A percentile compares a stretch with the other conserved stretches of the same genome.
These are phyloP conservation scores for Rhodosporidiobolus sp. DNA, from an alignment of 768 basidiomycete species.

Conservation along the genomic window DNA sequence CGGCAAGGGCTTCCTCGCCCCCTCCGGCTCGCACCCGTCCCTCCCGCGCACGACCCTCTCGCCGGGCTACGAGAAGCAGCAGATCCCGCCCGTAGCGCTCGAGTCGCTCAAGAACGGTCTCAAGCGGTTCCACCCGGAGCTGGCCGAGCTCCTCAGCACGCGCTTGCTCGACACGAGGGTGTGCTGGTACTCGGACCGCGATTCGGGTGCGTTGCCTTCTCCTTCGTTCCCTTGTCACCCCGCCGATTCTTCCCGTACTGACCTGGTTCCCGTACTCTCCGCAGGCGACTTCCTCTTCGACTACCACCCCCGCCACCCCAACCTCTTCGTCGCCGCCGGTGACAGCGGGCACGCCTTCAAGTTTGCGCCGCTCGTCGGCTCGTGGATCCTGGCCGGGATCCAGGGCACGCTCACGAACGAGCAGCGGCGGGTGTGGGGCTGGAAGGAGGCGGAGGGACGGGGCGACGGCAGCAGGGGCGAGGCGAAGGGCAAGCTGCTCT, in stretches of 20 bases:
- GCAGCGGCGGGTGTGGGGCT: constrained; percentile 63
- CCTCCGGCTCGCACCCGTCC: constrained; percentile 33
- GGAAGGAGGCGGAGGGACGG: constrained; percentile 43
- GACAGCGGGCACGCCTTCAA: constrained; percentile 77
- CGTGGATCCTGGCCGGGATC: constrained; percentile 68
- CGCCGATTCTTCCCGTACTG: too few species aligned
- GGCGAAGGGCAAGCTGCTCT: constrained; percentile 26
- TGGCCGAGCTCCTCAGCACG: constrained; percentile 56
- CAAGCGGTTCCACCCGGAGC: constrained; percentile 65
- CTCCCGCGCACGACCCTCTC: constrained; percentile 45
- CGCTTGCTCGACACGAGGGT: constrained; percentile 70
- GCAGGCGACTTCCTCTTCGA: constrained; percentile 79
- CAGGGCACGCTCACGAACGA: constrained; percentile 61
- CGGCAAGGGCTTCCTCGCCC: constrained; percentile 62
- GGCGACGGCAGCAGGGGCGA: constrained; percentile 19
- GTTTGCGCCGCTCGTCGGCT: constrained; percentile 83
- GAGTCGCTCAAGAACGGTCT: constrained; percentile 58
- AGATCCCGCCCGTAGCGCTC: constrained; percentile 61
- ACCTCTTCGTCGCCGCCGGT: constrained; percentile 75
- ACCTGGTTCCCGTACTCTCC: too few species aligned
- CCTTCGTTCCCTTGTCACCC: too few species aligned
- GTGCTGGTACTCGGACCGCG: constrained; percentile 88
- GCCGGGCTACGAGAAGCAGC: constrained; percentile 25
- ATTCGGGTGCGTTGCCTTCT: constrained; percentile 54
- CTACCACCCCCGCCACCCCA: constrained; percentile 58